Percentiles rank a stretch among this genome's conserved stretches.
Conservation (phyloP, 2,329 filamentous ascomycete species). For the Hymenoscyphus fraxineus region DNA sequence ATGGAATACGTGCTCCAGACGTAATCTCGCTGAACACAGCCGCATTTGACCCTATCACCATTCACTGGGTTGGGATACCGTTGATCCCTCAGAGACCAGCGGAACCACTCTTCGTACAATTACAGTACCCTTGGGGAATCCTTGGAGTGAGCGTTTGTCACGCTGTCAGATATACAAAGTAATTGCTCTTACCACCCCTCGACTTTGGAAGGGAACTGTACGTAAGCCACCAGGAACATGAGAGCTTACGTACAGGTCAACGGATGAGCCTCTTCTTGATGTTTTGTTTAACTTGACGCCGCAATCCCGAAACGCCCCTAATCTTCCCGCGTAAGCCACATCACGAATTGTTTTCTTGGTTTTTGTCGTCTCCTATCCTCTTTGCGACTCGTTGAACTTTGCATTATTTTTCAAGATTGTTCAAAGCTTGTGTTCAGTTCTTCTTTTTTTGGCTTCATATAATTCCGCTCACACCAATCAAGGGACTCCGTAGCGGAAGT, state of each 20-base stretch:
- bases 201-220: background rate
- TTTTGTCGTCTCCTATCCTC: background rate
- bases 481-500: background rate
- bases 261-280: background rate
- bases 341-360: background rate
- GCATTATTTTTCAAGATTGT: background rate
- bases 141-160: background rate
- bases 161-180: background rate
- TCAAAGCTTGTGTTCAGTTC: background rate
- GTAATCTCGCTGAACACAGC: background rate
- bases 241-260: background rate
- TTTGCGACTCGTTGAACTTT: background rate
- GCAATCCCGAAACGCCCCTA: slow-evolving; percentile 2
- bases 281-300: background rate
- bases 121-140: background rate
- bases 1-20: background rate
- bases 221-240: background rate
- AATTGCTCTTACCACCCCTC: background rate
- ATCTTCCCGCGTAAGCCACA: slow-evolving; percentile 1
- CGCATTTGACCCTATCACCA: background rate
- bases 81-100: background rate
- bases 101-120: background rate
- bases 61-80: background rate
- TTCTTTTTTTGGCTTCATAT: background rate
- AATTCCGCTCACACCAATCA: background rate